phyloP scores from a whole-genome alignment of 139 green algal genomes.

The Spirogloea muscicola region DNA sequence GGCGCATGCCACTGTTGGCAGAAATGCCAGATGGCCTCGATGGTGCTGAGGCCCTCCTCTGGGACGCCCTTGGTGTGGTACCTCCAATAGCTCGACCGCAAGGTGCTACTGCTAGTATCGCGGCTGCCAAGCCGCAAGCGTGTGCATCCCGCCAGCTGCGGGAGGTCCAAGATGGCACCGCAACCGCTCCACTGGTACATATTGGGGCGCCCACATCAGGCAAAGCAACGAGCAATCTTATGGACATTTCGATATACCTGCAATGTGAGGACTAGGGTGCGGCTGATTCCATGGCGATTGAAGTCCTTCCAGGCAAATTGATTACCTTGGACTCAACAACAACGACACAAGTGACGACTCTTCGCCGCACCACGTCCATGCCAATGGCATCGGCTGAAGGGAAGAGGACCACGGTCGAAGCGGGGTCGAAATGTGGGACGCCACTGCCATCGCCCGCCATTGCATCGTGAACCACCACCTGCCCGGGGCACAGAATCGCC shows the following conservation, averaged over 20 bases:
- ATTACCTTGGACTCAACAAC: constrained; percentile 31
- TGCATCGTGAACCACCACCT: no score
- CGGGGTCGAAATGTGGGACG: constrained; percentile 23
- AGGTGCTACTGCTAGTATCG: no score
- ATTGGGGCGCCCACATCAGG: no score
- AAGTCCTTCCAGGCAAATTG: no score
- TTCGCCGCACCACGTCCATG: constrained; percentile 3
- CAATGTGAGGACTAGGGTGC: no score
- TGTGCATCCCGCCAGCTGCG: not conserved
- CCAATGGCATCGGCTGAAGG: not conserved
- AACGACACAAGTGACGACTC: constrained; percentile 25
- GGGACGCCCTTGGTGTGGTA: constrained; percentile 29
- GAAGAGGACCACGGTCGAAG: constrained; percentile 32
- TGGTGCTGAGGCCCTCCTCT: constrained; percentile 10
- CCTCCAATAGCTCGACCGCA: constrained; percentile 14
- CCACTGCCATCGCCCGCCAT: no score
- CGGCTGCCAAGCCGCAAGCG: constrained; percentile 25
- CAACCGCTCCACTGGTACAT: constrained; percentile 24
- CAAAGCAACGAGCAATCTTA: no score
- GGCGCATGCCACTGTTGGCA: constrained; percentile 23
- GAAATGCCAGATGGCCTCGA: constrained; percentile 16
- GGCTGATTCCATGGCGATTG: no score
- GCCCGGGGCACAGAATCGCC: no score
- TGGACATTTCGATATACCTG: no score
- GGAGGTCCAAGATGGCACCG: not conserved